Evolutionary conservation across 169 alveolate species (phyloP), one percentile per base, ranked within the genome.

Genomic region (Plasmodium fragile): DNA sequence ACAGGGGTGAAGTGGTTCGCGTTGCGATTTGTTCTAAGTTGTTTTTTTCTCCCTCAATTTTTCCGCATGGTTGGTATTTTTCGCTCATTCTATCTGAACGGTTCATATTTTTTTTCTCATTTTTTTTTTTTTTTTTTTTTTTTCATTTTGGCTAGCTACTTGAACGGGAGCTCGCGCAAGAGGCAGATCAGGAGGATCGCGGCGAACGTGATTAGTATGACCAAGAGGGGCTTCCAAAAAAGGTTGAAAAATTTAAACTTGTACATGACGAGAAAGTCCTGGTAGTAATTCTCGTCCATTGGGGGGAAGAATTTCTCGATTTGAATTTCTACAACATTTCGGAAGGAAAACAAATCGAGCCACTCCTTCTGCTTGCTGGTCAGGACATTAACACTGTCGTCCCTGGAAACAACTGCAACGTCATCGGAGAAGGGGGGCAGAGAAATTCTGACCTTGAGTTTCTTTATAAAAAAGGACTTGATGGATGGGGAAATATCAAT

Each of bases 391-490:
- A 87, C 6, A 30, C 65, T 10, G 55, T 77, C 70, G 34, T 84
- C 36, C 22, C 41, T 34, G 0, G 70, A 55, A 77, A 34, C 70
- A 53, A 87, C 36, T 3, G 85, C 53, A 55, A 87, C 34, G 72
- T 55, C 45, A 4, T 32, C 45, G 13, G 93, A 77, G 53, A 75
- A 87, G 30, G 87, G 85, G n/a, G 93, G 93, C 3, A 87, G 45
- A 10, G 28, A 49, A 75, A 87, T 87, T 8, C 70, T 87, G 5
- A 87, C 81, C 41, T 34, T 53, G 22, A 87, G 36, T 30, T 87
- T 53, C 80, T 87, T 87, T n/a, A 87, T 87, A 53, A 75, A 87
- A 87, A 87, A 87, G 2, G 89, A 36, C 71, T 87, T 87, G 18
- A 87, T 87, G 4, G 93, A 75, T 25, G 93, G 93, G 30, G 87